These are phyloP conservation scores for Oxyria digyna DNA, from an alignment of 148 eudicot species.

Conservation along the genomic window DNA sequence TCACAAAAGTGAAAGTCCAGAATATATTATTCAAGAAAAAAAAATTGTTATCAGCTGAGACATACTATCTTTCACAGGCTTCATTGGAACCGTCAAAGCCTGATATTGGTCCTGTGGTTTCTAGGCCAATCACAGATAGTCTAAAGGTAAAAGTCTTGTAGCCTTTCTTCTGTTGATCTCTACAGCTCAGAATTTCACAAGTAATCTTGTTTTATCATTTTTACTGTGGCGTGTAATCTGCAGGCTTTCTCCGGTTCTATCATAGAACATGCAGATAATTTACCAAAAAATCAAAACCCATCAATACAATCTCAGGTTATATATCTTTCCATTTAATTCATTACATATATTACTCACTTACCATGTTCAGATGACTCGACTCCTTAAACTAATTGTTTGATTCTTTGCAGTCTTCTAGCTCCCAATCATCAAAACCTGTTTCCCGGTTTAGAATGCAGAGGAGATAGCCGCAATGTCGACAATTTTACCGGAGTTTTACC, in stretches of 20 bases:
- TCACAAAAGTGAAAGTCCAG: too few species aligned
- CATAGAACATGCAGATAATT: slow-evolving; percentile 50
- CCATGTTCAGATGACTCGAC: background rate
- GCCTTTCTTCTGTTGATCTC: background rate
- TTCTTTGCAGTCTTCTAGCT: slow-evolving; percentile 21
- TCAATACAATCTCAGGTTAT: slow-evolving; percentile 26
- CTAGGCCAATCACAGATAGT: slow-evolving; percentile 18
- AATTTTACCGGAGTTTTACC: background rate
- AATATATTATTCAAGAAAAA: too few species aligned
- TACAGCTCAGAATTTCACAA: background rate
- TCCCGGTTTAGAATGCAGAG: slow-evolving; percentile 83
- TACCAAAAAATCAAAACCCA: slow-evolving; percentile 21
- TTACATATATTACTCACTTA: background rate
- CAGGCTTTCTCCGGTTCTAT: slow-evolving; percentile 74
- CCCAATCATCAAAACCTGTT: slow-evolving; percentile 46
- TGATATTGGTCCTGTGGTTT: slow-evolving; percentile 13
- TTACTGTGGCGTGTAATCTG: slow-evolving; percentile 8
- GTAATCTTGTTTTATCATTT: background rate
- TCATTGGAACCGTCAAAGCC: slow-evolving; percentile 13
- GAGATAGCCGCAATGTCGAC: slow-evolving; percentile 19
- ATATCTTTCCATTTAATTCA: background rate
- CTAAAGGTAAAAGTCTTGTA: slow-evolving; percentile 23
- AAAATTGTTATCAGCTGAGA: too few species aligned
- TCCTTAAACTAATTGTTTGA: background rate
- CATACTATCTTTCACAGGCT: slow-evolving; percentile 16